Percentiles rank a stretch among this genome's conserved stretches.
Evolutionary conservation across 129 eudicot genomes (phyloP).

Genomic region (Arctium lappa): DNA sequence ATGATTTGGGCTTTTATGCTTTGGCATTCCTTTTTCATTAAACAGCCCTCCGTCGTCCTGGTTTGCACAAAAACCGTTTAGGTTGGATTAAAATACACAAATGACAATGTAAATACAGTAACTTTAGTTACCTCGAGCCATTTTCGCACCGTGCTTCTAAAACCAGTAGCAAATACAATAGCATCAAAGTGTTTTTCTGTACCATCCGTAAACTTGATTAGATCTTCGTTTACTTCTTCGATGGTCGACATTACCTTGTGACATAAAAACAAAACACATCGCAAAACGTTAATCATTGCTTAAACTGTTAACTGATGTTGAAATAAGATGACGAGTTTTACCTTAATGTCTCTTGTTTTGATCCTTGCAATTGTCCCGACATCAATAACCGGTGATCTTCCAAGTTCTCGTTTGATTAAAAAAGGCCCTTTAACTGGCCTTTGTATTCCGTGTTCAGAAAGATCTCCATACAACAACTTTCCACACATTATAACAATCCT

Average conservation of each 20-base stretch:
- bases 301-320: no score
- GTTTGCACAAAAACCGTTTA: background rate
- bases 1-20: conserved; percentile 27
- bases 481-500: conserved; percentile 18
- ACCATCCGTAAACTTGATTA: conserved; percentile 35
- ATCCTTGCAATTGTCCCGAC: conserved; percentile 55
- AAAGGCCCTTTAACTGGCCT: conserved; percentile 50
- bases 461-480: conserved; percentile 36
- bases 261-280: background rate
- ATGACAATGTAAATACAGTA: background rate
- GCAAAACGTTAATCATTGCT: background rate
- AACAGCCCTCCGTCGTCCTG: conserved; percentile 47
- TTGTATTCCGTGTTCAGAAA: conserved; percentile 32
- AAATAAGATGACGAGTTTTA: conserved; percentile 1
- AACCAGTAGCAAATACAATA: conserved; percentile 63
- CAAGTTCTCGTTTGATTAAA: conserved; percentile 19
- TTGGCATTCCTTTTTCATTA: conserved; percentile 46
- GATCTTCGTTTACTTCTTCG: conserved; percentile 17
- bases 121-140: conserved; percentile 54
- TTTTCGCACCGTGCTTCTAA: conserved; percentile 31
- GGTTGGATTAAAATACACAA: background rate
- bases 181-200: conserved; percentile 35
- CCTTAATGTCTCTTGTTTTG: conserved; percentile 40
- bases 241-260: conserved; percentile 43
- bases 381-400: conserved; percentile 48